Conservation (phyloP, 805 yeast genomes). For the Cyberlindnera japonica region DNA sequence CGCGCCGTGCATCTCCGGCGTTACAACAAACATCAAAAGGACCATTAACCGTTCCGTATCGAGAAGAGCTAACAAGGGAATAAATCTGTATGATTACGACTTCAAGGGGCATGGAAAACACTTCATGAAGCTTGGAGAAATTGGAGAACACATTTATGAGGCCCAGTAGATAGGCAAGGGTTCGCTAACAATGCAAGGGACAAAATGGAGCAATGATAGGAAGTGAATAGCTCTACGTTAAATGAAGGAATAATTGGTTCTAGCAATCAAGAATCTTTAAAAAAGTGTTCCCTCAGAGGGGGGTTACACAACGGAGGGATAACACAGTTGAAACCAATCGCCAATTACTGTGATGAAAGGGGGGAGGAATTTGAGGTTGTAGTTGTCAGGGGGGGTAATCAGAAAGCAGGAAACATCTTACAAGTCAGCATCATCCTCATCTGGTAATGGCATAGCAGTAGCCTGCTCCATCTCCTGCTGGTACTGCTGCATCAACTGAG, state of each 20-base stretch:
- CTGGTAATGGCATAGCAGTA: slow-evolving; percentile 98
- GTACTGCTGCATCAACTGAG: slow-evolving; percentile 94
- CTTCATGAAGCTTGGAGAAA: too few relatives aligned
- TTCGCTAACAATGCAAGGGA: too few relatives aligned
- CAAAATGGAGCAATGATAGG: too few relatives aligned
- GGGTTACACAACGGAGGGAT: background rate
- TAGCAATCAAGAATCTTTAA: background rate
- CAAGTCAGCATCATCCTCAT: slow-evolving; percentile 99
- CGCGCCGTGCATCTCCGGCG: too few relatives aligned
- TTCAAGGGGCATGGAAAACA: too few relatives aligned
- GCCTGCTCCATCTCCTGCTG: slow-evolving; percentile 99
- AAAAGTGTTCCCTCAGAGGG: background rate
- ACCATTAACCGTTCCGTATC: too few relatives aligned
- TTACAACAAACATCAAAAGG: too few relatives aligned
- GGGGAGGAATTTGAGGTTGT: background rate
- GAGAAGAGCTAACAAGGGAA: too few relatives aligned
- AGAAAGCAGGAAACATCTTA: slow-evolving; percentile 34
- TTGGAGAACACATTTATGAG: too few relatives aligned
- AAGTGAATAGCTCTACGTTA: too few relatives aligned
- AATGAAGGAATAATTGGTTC: background rate
- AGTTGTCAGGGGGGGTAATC: background rate
- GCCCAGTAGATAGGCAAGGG: too few relatives aligned
- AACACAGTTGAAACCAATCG: background rate
- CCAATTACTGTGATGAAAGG: background rate
- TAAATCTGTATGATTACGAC: too few relatives aligned